Evolutionary conservation across 1,284 basidiomycete species (phyloP).

Genomic region (Gomphus bonarii): DNA sequence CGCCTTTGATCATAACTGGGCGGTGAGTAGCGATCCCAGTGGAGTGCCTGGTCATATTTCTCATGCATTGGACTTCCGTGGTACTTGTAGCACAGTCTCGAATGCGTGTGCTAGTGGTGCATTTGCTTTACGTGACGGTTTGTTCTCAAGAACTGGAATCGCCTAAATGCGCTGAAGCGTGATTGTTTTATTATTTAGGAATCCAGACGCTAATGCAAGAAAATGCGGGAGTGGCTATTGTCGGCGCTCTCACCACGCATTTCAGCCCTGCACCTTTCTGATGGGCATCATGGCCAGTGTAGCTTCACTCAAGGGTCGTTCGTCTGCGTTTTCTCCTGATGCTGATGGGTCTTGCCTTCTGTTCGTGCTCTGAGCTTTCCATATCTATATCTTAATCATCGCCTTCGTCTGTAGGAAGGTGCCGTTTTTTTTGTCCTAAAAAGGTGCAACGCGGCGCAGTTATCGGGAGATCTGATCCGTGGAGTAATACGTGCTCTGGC

Average conservation of each 20-base stretch:
- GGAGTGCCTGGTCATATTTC: slow-evolving; percentile 14
- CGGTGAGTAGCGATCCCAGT: slow-evolving; percentile 14
- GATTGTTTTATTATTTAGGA: background rate
- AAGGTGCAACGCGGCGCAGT: background rate
- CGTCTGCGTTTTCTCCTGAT: slow-evolving; percentile 12
- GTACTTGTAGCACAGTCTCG: slow-evolving; percentile 10
- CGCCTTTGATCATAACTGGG: slow-evolving; percentile 15
- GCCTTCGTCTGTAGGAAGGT: slow-evolving; percentile 3
- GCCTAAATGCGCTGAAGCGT: background rate
- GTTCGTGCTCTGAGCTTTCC: slow-evolving; percentile 6
- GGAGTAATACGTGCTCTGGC: slow-evolving; percentile 10
- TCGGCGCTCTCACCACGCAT: slow-evolving; percentile 14
- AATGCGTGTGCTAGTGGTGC: slow-evolving; percentile 15
- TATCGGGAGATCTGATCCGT: slow-evolving; percentile 1
- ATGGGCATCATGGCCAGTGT: slow-evolving; percentile 13
- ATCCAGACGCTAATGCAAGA: slow-evolving; percentile 8
- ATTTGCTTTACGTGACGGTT: slow-evolving; percentile 13
- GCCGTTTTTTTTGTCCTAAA: slow-evolving; percentile 11
- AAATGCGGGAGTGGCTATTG: slow-evolving; percentile 13
- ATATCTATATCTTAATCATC: background rate
- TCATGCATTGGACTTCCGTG: slow-evolving; percentile 14
- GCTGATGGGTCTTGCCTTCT: slow-evolving; percentile 15
- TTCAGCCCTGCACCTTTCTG: slow-evolving; percentile 13
- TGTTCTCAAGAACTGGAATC: too few species aligned
- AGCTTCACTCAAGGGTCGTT: slow-evolving; percentile 11